A percentile compares a stretch with the other conserved stretches of the same genome.
phyloP scores from a whole-genome alignment of 1,139 yeast genomes.

The Blastobotrys buckinghamii region DNA sequence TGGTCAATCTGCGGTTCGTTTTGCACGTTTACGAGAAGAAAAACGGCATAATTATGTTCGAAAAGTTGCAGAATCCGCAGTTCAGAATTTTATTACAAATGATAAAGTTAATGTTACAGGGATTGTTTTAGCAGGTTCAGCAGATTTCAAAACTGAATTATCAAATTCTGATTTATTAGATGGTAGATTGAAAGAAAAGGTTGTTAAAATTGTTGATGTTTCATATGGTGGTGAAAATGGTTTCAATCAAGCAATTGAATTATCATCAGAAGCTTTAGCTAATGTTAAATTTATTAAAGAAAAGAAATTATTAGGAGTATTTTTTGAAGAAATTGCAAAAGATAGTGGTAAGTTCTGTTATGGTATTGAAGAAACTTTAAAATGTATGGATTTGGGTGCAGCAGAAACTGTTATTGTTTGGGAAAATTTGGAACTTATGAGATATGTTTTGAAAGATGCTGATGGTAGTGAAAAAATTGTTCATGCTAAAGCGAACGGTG shows the following conservation, averaged over 20 bases:
- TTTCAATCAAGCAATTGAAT: constrained; percentile 96
- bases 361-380: constrained; percentile 92
- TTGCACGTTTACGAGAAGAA: constrained; percentile 97
- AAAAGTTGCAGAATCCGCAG: constrained; percentile 97
- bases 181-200: constrained; percentile 76
- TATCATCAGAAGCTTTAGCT: constrained; percentile 92
- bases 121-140: constrained; percentile 94
- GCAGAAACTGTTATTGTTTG: constrained; percentile 88
- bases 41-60: constrained; percentile 97
- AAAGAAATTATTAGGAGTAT: constrained; percentile 84
- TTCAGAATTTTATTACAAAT: constrained; percentile 85
- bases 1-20: constrained; percentile 99
- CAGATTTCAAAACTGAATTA: constrained; percentile 94
- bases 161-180: constrained; percentile 91
- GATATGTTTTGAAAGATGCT: constrained; percentile 78
- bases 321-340: constrained; percentile 95
- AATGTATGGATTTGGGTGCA: constrained; percentile 94
- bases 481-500: constrained; percentile 54
- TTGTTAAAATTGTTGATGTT: constrained; percentile 88
- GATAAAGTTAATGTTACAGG: constrained; percentile 95
- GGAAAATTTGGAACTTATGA: constrained; percentile 79
- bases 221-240: constrained; percentile 99
- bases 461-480: constrained; percentile 70
- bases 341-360: constrained; percentile 97
- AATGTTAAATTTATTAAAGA: constrained; percentile 97